Evolutionary conservation across 257 asterid species (phyloP).

Genomic region (Solanum stenotomum): DNA sequence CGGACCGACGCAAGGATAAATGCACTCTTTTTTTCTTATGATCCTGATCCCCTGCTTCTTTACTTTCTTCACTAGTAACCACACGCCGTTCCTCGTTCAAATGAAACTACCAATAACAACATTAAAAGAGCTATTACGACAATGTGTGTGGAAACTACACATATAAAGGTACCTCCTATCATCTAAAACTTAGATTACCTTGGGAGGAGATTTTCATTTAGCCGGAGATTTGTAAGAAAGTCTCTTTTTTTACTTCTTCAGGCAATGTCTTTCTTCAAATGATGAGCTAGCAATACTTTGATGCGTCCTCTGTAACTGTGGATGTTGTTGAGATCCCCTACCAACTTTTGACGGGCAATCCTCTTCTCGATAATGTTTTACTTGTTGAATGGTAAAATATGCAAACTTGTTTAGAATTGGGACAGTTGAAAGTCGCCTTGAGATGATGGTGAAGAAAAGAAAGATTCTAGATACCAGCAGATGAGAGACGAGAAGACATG

Average conservation of each 20-base stretch:
- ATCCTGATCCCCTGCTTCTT: conserved; percentile 18
- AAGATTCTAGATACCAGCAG: background rate
- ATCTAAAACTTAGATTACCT: conserved; percentile 2
- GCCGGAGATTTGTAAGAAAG: background rate
- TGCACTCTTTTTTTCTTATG: conserved; percentile 8
- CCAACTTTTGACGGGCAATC: conserved; percentile 4
- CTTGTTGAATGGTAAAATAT: background rate
- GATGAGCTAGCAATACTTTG: background rate
- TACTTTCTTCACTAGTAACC: conserved; percentile 50
- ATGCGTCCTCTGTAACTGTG: background rate
- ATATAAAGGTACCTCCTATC: background rate
- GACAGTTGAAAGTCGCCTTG: background rate
- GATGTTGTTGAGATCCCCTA: background rate
- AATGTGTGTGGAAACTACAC: background rate
- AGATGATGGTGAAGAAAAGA: background rate
- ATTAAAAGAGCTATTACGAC: background rate
- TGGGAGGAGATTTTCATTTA: conserved; percentile 20
- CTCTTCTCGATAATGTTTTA: background rate
- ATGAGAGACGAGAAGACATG: too few relatives aligned
- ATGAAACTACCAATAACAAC: conserved; percentile 16
- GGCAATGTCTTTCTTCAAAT: background rate
- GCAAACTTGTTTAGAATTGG: background rate
- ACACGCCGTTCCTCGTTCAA: conserved; percentile 15
- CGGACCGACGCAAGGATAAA: background rate
- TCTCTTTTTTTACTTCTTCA: background rate